Conservation (phyloP, 257 asterid species). For the Solanum tarijense region DNA sequence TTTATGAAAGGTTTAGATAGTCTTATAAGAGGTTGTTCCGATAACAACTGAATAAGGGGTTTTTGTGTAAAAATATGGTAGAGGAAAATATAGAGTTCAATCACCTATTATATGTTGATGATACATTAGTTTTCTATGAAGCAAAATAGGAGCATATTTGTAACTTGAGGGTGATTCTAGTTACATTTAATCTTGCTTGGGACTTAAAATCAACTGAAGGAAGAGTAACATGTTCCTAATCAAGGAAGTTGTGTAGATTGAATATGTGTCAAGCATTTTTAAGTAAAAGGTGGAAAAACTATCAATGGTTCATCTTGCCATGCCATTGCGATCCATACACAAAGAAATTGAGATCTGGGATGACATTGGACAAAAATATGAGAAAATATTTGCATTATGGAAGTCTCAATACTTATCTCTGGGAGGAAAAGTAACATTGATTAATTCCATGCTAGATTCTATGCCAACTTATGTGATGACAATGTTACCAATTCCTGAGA, state of each 20-base stretch:
- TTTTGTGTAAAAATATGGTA: not conserved
- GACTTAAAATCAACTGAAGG: not conserved
- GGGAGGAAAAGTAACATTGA: not conserved
- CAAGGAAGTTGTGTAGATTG: not conserved
- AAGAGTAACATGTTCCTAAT: not conserved
- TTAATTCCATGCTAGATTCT: not conserved
- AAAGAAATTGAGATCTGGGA: not conserved
- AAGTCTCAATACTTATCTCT: not conserved
- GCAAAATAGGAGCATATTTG: not conserved
- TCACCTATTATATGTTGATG: not conserved
- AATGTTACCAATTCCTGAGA: not conserved
- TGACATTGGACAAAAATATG: not conserved
- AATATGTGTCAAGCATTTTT: not conserved
- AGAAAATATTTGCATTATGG: not conserved
- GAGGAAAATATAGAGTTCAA: not conserved
- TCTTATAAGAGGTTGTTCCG: not conserved
- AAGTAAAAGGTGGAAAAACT: not conserved
- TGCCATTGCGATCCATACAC: not conserved
- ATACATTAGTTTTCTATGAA: not conserved
- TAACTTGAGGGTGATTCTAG: not conserved
- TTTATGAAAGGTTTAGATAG: not conserved
- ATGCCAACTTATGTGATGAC: not conserved
- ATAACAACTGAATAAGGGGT: not conserved
- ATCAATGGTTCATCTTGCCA: not conserved
- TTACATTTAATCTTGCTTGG: not conserved